A percentile compares a stretch with the other conserved stretches of the same genome.
Evolutionary conservation across 306 rosid genomes (phyloP).

Genomic region (Elaeagnus macrophylla): DNA sequence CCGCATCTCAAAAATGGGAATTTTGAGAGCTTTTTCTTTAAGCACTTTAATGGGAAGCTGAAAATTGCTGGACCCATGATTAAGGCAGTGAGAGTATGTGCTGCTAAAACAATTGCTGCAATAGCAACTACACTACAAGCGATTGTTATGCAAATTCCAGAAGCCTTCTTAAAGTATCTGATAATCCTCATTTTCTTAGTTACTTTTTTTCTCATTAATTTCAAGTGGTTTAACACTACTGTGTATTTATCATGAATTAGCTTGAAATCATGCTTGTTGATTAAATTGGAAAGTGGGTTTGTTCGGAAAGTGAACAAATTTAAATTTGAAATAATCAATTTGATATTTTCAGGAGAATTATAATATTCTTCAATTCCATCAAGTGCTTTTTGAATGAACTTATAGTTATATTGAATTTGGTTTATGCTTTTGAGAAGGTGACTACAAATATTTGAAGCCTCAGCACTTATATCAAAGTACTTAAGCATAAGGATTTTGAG

Average conservation of each 20-base stretch:
- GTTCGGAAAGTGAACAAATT: slow-evolving; percentile 21
- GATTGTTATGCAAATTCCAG: slow-evolving; percentile 21
- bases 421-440: slow-evolving; percentile 40
- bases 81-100: slow-evolving; percentile 25
- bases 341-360: slow-evolving; percentile 8
- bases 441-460: slow-evolving; percentile 44
- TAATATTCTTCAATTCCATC: slow-evolving; percentile 18
- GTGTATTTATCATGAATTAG: slow-evolving; percentile 28
- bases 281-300: slow-evolving; percentile 27
- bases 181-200: slow-evolving; percentile 29
- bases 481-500: slow-evolving; percentile 35
- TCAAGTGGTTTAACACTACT: slow-evolving; percentile 20
- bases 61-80: slow-evolving; percentile 30
- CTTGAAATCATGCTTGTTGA: slow-evolving; percentile 27
- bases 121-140: slow-evolving; percentile 31
- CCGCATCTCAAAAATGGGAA: slow-evolving; percentile 11
- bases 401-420: slow-evolving; percentile 24
- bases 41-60: slow-evolving; percentile 18
- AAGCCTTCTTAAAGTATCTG: slow-evolving; percentile 23
- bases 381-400: slow-evolving; percentile 28
- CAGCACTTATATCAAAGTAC: slow-evolving; percentile 50
- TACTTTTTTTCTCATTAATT: slow-evolving; percentile 37
- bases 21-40: slow-evolving; percentile 13
- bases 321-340: slow-evolving; percentile 21
- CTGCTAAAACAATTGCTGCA: slow-evolving; percentile 22